phyloP scores from a whole-genome alignment of 78 protist species.

The Dictyostelium firmibasis region DNA sequence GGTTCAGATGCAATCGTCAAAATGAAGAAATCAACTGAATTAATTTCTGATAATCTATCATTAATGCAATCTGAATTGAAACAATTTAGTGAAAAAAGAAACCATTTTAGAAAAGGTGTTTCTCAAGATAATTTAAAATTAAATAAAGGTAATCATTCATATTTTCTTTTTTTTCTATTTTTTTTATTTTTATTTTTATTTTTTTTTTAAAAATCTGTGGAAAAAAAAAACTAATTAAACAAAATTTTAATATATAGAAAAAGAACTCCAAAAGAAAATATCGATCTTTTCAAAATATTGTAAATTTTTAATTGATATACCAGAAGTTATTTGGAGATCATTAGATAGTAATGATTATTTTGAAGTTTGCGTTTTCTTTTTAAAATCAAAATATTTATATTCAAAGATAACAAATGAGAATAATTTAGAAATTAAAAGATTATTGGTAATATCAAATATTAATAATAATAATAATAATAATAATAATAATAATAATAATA shows the following conservation, averaged over 20 bases:
- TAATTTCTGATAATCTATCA: constrained; percentile 5
- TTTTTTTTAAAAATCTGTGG: background rate
- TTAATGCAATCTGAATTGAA: constrained; percentile 40
- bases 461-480: background rate
- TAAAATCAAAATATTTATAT: constrained; percentile 46
- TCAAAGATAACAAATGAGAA: background rate
- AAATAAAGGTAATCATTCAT: background rate
- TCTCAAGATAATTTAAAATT: background rate
- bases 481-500: no score
- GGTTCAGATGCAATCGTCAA: constrained; percentile 75
- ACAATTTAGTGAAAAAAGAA: constrained; percentile 32
- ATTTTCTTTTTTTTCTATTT: background rate
- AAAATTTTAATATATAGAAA: background rate
- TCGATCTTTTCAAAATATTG: constrained; percentile 18
- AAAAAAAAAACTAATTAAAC: background rate
- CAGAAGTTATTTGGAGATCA: constrained; percentile 66
- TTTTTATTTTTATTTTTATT: background rate
- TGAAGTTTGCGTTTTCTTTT: constrained; percentile 41
- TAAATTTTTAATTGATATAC: constrained; percentile 51
- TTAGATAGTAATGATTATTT: constrained; percentile 56
- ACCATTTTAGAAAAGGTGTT: background rate
- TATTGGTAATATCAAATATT: constrained; percentile 5
- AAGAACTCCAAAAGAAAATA: constrained; percentile 10
- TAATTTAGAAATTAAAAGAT: constrained; percentile 16
- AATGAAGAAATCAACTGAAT: constrained; percentile 54